Evolutionary conservation across 345 rosid species (phyloP), one percentile per base, ranked within the genome.

Genomic region (Eucalyptus cloeziana): DNA sequence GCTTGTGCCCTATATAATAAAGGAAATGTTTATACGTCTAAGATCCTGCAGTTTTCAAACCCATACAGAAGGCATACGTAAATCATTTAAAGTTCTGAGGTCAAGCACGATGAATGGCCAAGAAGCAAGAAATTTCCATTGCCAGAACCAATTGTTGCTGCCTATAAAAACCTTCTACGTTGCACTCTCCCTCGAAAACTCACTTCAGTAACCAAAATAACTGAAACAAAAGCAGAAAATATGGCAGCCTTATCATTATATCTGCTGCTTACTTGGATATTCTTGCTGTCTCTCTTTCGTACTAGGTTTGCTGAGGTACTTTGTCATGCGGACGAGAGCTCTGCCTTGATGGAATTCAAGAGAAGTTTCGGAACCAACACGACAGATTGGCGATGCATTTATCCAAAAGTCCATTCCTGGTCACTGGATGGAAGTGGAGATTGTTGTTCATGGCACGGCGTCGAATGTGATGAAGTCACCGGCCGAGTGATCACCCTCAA

Each of bases 361-460:
- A 67, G 76, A 67, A 31, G 60, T 22, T 56, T 22, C 27, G 22
- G 25, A 56, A 56, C 10, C 76, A 4, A 14, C 76, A 7, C 3
- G 10, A 4, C 40, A 7, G 40, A n/a, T 15, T 2, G 1, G 40
- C 10, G 11, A 67, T 67, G 76, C 21, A 0, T 7, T 67, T 1
- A n/a, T 67, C 22, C 76, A 31, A 64, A 62, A 50, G 44, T 87
- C 9, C 16, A 62, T 45, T 71, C 67, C 10, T 88, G 87, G 87
- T 16, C 30, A 4, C 30, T 40, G 4, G 67, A 88, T 9, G 89
- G 69, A 40, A 67, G 40, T 67, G 87, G 80, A n/a, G 88, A 86
- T 50, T 89, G 86, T 33, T 89, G 88, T 87, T 86, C 88, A 1
- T 89, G 90, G 90, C 50, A 40, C 1, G 86, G 90, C 6, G 40